Base-by-base conservation (phyloP, 176 grass and related monocot species). In the Dendrocalamus sinicus region DNA sequence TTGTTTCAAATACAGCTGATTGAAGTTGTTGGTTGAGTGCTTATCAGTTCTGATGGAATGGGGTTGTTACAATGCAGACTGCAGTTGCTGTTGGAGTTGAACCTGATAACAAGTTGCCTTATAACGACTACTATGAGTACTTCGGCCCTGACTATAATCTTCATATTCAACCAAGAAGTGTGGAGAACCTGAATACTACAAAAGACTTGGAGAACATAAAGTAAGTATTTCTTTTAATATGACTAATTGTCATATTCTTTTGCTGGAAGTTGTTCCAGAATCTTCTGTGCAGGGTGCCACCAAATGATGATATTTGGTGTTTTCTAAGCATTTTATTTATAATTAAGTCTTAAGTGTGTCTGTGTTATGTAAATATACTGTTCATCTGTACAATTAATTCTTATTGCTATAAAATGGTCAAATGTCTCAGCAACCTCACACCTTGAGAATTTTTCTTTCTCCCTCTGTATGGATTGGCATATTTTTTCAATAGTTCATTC, bases 41-140 rank as follows among this genome's bases (percentile, higher is more conserved):
- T 60, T 87, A 11, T 55, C 20, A 72, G 44, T 77, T 63, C 60
- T 89, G 30, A 88, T 68, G 79, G 23, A 51, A 19, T 76, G 71
- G 4, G 16, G 40, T 60, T 60, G 57, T 70, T 81, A 46, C 67
- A 70, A 81, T 77, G 81, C 83, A 97, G 95, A 97, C 95, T 6
- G 95, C 92, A 79, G 95, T 97, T 89, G 95, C 95, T 24, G 89
- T 97, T 89, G 95, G 95, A 76, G 85, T 97, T 63, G 95, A 97
- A 87, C 92, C 92, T 80, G 90, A 91, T 51, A 95, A 97, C 75
- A 91, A 92, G 65, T 91, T 97, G 78, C 95, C 95, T 8, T 93
- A 95, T 79, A 94, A 95, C 85, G 92, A 97, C 85, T 97, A 97
- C 60, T 95, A 90, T 68, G 95, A 97, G 76, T 97, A 97, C 82